Percentiles rank a stretch among this genome's conserved stretches.
Conservation (phyloP, 164 flowering plant species). For the Echeveria elegans region DNA sequence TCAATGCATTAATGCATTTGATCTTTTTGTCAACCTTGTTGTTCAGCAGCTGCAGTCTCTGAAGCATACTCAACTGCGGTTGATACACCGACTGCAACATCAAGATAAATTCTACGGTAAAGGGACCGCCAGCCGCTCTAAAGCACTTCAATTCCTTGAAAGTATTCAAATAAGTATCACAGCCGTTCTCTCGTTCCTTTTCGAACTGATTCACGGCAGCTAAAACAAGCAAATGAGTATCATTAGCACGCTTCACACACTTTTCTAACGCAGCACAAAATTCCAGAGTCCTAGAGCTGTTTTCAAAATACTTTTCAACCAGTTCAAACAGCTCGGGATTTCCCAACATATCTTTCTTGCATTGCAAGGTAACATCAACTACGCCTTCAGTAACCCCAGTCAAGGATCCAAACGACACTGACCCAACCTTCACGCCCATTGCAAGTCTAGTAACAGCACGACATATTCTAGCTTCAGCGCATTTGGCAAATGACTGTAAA, state of each 20-base stretch:
- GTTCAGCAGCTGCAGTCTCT: not conserved
- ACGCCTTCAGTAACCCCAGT: not conserved
- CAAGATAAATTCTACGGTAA: not conserved
- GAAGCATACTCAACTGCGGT: not conserved
- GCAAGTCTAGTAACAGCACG: not conserved
- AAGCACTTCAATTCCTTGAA: not conserved
- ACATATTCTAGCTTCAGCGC: too few relatives aligned
- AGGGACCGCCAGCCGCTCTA: not conserved
- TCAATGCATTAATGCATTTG: not conserved
- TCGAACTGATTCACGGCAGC: slow-evolving; percentile 47
- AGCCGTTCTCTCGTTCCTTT: slow-evolving; percentile 17
- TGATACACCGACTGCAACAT: not conserved
- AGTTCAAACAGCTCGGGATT: not conserved
- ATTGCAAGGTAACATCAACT: not conserved
- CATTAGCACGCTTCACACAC: slow-evolving; percentile 27
- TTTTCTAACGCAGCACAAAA: slow-evolving; percentile 36
- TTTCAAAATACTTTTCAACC: not conserved
- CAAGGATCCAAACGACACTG: too few relatives aligned
- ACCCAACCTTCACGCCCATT: not conserved
- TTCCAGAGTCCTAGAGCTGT: slow-evolving; percentile 59
- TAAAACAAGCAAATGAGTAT: slow-evolving; percentile 44
- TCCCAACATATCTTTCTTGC: not conserved
- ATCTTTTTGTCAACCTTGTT: not conserved
- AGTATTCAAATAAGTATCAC: not conserved
- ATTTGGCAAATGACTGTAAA: too few relatives aligned